These are phyloP conservation scores for Monosporascus sp. DNA, from an alignment of 2,329 filamentous ascomycete genomes.

Conservation along the genomic window DNA sequence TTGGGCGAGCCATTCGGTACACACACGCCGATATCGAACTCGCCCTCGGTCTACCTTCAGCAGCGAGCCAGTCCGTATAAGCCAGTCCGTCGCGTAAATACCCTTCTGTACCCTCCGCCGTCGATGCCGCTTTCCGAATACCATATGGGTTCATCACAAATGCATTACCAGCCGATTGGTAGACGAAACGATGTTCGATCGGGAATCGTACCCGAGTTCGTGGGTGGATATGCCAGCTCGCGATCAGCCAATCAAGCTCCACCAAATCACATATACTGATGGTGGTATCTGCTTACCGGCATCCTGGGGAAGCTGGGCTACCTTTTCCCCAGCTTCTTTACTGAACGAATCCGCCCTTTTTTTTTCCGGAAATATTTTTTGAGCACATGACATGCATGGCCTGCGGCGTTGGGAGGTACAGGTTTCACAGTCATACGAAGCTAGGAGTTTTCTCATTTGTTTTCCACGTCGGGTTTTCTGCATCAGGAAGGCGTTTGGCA, in stretches of 20 bases:
- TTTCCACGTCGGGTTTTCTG: neutral
- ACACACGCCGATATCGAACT: constrained; percentile 67
- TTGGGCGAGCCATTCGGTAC: constrained; percentile 57
- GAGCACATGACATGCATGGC: constrained; percentile 19
- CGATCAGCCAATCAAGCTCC: constrained; percentile 7
- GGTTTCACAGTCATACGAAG: neutral
- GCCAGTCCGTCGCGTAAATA: constrained; percentile 83
- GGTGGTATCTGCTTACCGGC: neutral
- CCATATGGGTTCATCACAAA: constrained; percentile 62
- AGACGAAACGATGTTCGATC: constrained; percentile 62
- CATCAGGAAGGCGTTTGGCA: neutral
- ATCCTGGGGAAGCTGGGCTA: neutral
- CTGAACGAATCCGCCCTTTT: neutral
- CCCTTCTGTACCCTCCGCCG: constrained; percentile 82
- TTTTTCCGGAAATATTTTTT: constrained; percentile 9
- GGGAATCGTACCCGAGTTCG: constrained; percentile 64
- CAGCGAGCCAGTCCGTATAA: constrained; percentile 90
- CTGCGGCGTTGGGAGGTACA: constrained; percentile 15
- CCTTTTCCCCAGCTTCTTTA: neutral
- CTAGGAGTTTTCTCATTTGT: neutral
- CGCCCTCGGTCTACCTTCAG: constrained; percentile 80
- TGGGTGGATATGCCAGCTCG: constrained; percentile 13
- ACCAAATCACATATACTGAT: constrained; percentile 11
- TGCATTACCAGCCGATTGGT: constrained; percentile 78
- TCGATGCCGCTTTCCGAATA: constrained; percentile 73